Evolutionary conservation across 257 asterid genomes (phyloP), one percentile per base, ranked within the genome.

Genomic region (Plantago major): DNA sequence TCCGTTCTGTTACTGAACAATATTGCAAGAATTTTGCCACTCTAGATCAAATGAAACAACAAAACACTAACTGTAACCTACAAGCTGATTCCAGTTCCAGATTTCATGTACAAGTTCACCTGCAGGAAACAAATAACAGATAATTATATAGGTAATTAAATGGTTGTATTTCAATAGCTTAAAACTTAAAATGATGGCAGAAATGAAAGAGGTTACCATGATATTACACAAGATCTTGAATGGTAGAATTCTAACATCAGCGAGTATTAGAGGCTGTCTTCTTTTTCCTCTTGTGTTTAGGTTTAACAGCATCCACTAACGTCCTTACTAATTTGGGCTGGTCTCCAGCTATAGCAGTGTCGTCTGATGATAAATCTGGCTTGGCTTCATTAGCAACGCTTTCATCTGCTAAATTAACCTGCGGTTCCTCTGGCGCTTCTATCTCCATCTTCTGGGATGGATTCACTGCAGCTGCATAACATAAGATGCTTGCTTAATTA

Each of bases 271-370:
- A 59, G 7, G 42, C 11, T 9, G 60, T 73, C 81, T 73, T 85
- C 84, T 81, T 78, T 76, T 77, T 83, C 63, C 95, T 73, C 71
- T 74, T 87, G 78, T 85, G 88, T 77, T 87, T 87, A 46, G 94
- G 91, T 78, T 87, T 93, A 75, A 83, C 96, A 12, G 95, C 97
- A 71, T 86, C 97, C 73, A 71, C 71, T 67, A 89, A 77, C 16
- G 91, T 83, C 84, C 75, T 83, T 50, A 73, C 76, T 56, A 63
- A 58, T 58, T 19, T 75, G 40, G 62, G 71, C 49, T 42, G 55
- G 47, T 73, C 65, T 53, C 19, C 67, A 37, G 73, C 65, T 74
- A 48, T 78, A 52, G 70, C 51, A 1, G 59, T 61, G 58, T 73
- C 85, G 15, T 38, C 60, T 55, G 66, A 61, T 56, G 79, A 68